Evolutionary conservation across 2,329 filamentous ascomycete species (phyloP).

Genomic region (Trichoderma sp.): DNA sequence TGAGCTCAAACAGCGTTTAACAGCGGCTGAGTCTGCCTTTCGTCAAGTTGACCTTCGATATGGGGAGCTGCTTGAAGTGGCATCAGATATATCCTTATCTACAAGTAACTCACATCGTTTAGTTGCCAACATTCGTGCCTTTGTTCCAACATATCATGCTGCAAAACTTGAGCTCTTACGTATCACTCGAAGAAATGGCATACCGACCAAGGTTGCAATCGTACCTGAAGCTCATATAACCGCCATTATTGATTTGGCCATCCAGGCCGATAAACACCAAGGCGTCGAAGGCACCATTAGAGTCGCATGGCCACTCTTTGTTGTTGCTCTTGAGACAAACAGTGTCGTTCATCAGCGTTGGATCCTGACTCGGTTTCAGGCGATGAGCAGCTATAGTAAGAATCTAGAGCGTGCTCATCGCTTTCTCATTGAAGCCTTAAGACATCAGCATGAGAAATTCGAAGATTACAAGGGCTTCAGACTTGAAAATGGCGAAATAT

Average conservation of each 20-base stretch:
- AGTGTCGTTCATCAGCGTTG: conserved; percentile 34
- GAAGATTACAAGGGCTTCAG: background rate
- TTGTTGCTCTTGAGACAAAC: conserved; percentile 36
- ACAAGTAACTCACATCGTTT: conserved; percentile 31
- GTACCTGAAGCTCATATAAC: conserved; percentile 28
- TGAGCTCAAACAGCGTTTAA: conserved; percentile 23
- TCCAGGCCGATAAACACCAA: conserved; percentile 33
- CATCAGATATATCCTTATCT: conserved; percentile 25
- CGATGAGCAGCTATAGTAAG: conserved; percentile 31
- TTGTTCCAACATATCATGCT: conserved; percentile 37
- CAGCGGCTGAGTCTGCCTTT: conserved; percentile 25
- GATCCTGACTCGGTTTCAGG: conserved; percentile 32
- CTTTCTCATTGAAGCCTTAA: conserved; percentile 28
- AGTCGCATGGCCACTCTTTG: conserved; percentile 35
- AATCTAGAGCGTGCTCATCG: conserved; percentile 32
- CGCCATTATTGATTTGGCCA: conserved; percentile 33
- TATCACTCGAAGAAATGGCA: conserved; percentile 15
- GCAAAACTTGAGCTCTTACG: conserved; percentile 29
- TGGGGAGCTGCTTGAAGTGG: conserved; percentile 29
- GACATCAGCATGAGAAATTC: conserved; percentile 22
- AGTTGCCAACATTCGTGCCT: conserved; percentile 34
- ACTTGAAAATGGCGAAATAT: background rate
- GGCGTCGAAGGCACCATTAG: conserved; percentile 33
- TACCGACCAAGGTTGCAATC: conserved; percentile 14
- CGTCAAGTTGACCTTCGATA: conserved; percentile 25